Percentiles rank a stretch among this genome's conserved stretches.
Conservation (phyloP, 2,329 filamentous ascomycete genomes). For the Venturiaceae sp. region DNA sequence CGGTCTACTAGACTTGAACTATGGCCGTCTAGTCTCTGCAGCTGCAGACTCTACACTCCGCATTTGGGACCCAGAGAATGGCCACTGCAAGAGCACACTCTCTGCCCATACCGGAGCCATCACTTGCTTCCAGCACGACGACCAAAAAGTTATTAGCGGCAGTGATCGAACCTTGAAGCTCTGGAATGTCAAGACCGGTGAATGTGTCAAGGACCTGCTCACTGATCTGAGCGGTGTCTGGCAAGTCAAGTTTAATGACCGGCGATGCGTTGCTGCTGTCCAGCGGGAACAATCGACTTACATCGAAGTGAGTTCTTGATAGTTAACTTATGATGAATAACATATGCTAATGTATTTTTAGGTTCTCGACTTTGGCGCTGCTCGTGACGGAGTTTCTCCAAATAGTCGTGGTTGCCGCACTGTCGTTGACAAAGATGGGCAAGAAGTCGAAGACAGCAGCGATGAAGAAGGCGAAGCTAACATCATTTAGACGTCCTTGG, state of each 20-base stretch:
- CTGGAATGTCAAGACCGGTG: slow-evolving; percentile 91
- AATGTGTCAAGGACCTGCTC: slow-evolving; percentile 85
- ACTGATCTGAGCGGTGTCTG: slow-evolving; percentile 94
- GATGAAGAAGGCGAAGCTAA: slow-evolving; percentile 7
- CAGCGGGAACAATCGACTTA: slow-evolving; percentile 89
- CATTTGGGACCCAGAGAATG: slow-evolving; percentile 93
- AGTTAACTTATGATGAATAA: not conserved
- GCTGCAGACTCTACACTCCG: slow-evolving; percentile 90
- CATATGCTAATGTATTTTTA: slow-evolving; percentile 33
- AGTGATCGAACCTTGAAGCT: slow-evolving; percentile 95
- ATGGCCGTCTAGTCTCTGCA: slow-evolving; percentile 85
- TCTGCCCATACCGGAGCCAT: slow-evolving; percentile 95
- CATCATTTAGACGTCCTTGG: not conserved
- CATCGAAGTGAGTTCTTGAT: slow-evolving; percentile 64
- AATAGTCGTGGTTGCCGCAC: slow-evolving; percentile 73
- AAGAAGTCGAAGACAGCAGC: slow-evolving; percentile 13
- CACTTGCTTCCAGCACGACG: slow-evolving; percentile 97
- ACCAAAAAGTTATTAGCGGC: slow-evolving; percentile 90
- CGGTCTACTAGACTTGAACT: slow-evolving; percentile 78
- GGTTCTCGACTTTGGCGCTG: slow-evolving; percentile 96
- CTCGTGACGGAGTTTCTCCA: slow-evolving; percentile 72
- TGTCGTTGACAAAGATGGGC: slow-evolving; percentile 32
- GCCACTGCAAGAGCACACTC: slow-evolving; percentile 80
- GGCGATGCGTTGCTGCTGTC: slow-evolving; percentile 90
- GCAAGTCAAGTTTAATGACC: slow-evolving; percentile 97